phyloP scores from a whole-genome alignment of 2,329 filamentous ascomycete species.

The Trichoderma brevicompactum region DNA sequence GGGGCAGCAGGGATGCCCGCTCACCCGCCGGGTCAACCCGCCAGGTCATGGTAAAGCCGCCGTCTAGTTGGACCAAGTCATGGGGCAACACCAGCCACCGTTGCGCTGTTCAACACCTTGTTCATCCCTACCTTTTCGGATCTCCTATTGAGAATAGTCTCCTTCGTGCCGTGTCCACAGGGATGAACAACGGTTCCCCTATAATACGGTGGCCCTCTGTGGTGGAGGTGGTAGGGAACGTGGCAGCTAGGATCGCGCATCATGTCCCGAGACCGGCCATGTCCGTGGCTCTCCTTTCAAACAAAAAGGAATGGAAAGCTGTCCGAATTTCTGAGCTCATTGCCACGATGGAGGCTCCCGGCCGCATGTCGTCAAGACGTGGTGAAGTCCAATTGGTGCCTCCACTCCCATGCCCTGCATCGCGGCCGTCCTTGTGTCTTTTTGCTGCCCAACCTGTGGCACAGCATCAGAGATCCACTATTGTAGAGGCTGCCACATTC shows the following conservation, averaged over 20 bases:
- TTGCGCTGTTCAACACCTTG: constrained; percentile 12
- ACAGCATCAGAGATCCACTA: constrained; percentile 25
- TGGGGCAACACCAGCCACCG: constrained; percentile 17
- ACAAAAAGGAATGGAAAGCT: neutral
- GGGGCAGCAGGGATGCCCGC: constrained; percentile 5
- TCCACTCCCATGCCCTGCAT: constrained; percentile 13
- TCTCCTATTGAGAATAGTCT: constrained; percentile 3
- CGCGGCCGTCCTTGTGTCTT: constrained; percentile 27
- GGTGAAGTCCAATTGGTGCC: constrained; percentile 35
- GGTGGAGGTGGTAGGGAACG: constrained; percentile 24
- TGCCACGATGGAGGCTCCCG: constrained; percentile 20
- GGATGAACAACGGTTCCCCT: constrained; percentile 11
- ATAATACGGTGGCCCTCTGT: constrained; percentile 11
- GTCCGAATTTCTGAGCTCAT: neutral
- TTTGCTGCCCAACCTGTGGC: constrained; percentile 37
- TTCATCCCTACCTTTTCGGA: constrained; percentile 5
- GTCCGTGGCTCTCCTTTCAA: constrained; percentile 6
- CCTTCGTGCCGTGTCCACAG: constrained; percentile 8
- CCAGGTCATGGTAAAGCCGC: neutral
- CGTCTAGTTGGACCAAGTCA: constrained; percentile 5
- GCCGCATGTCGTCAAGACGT: constrained; percentile 31
- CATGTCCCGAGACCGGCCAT: constrained; percentile 15
- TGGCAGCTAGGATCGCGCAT: constrained; percentile 17
- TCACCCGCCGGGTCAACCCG: too few species aligned
- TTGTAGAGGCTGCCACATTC: neutral